Evolutionary conservation across 345 rosid species (phyloP), one percentile per base, ranked within the genome.

Genomic region (Linum lewisii): DNA sequence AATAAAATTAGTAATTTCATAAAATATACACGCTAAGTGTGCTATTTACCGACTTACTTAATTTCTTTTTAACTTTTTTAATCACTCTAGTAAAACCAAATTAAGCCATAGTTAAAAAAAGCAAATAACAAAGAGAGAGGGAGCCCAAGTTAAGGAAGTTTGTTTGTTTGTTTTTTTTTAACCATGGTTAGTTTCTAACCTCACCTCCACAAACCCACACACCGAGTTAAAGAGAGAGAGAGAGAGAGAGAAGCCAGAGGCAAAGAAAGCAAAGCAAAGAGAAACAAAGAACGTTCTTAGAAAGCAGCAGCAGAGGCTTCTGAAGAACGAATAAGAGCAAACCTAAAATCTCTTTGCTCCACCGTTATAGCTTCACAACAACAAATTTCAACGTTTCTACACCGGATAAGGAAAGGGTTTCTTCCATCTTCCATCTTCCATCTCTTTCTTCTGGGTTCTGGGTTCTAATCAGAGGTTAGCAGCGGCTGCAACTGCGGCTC

Each of bases 141-240:
- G 58, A 20, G 2, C 10, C 52, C 21, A 49, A 58, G 47, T 42
- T 42, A 42, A 42, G 47, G 47, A n/a, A 42, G 47, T 42, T 42
- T 42, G 47, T 42, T 42, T 42, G 47, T 29, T 29, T 29, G 34
- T 29, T 29, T 29, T 29, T 42, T 42, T 42, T 24, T 64, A 63
- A 77, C 81, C 71, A 69, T 63, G 78, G 76, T 77, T 67, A 72
- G 60, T 24, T 67, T 14, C 24, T 57, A 63, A 69, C 77, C 69
- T 29, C 26, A 21, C 47, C 57, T 19, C 47, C 47, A 42, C 47
- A 42, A 42, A 42, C 47, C 47, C 47, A 42, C 25, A 21, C 59
- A 36, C 60, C 54, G 15, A n/a, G 75, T 69, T 72, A 42, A 62
- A 63, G 70, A 61, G 21, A 66, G 25, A 0, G 58, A 14, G 20